Base-by-base conservation (phyloP, 2,329 filamentous ascomycete genomes). In the Hymenoscyphus salicellus region DNA sequence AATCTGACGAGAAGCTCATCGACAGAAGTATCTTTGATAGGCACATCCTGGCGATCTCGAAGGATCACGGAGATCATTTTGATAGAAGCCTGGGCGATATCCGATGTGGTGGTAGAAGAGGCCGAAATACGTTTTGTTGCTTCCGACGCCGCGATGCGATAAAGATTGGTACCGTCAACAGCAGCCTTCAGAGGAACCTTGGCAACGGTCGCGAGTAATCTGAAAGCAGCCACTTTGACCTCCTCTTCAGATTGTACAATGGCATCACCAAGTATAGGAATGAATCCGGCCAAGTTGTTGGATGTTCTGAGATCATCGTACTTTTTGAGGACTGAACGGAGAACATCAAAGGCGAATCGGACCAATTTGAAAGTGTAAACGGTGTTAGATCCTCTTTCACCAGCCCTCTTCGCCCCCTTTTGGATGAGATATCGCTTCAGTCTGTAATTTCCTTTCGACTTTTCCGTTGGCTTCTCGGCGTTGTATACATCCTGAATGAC, bases 61-160 rank as follows among this genome's bases (percentile, higher is more conserved):
- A 99, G 83, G 65, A 97, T 86, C 8, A 92, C 88, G 0, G 93
- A 90, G 55, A 98, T 83, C 66, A 99, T 82, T 76, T 98, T 98
- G 69, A 99, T 79, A 0, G 92, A 91, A 32, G 93, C 90, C 77
- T 98, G 95, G 0, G 93, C 86, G 23, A 94, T 83, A 66, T 98
- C 94, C 0, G 89, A 90, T 46, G 90, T 90, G 3, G 91, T 96
- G 16, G 88, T 91, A 0, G 89, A 84, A 0, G 92, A 89, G 68
- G 85, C 86, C 60, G 90, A 91, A 70, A 98, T 88, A 64, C 89
- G 84, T 74, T 90, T 93, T 41, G 92, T 88, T 4, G 93, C 93
- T 77, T 98, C 93, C 59, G 89, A 89, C 66, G 92, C 84, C 63
- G 96, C 95, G 0, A 97, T 87, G 59, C 89, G 87, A 78, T 86